A percentile compares a stretch with the other conserved stretches of the same genome.
Conservation (phyloP, 306 rosid genomes). For the Ammopiptanthus mongolicus region DNA sequence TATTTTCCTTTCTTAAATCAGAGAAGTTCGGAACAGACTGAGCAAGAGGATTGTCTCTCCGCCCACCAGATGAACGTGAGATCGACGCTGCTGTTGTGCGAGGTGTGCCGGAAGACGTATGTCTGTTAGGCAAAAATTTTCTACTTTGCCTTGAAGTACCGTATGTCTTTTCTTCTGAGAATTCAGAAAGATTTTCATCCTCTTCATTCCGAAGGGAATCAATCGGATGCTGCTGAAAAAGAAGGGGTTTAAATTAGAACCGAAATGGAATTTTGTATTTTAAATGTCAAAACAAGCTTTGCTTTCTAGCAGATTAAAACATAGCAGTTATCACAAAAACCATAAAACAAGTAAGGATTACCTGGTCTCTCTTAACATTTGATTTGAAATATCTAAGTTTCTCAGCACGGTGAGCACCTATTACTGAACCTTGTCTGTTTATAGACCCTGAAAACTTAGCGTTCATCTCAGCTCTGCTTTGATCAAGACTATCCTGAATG, state of each 20-base stretch:
- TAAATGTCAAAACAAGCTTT: conserved; percentile 9
- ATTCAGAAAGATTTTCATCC: conserved; percentile 65
- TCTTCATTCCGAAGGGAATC: conserved; percentile 73
- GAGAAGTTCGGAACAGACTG: conserved; percentile 96
- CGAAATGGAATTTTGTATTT: conserved; percentile 1
- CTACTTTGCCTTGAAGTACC: conserved; percentile 55
- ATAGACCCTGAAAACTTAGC: conserved; percentile 70
- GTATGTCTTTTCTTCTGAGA: conserved; percentile 50
- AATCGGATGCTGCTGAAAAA: conserved; percentile 54
- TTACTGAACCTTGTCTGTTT: conserved; percentile 48
- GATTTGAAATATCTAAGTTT: conserved; percentile 70
- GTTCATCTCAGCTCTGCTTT: conserved; percentile 75
- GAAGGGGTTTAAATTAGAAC: conserved; percentile 16
- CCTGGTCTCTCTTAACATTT: conserved; percentile 72
- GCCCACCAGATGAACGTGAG: conserved; percentile 63
- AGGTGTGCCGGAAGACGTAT: conserved; percentile 50
- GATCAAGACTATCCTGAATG: conserved; percentile 88
- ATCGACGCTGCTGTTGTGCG: conserved; percentile 43
- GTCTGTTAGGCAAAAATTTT: conserved; percentile 52
- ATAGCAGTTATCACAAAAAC: conserved; percentile 23
- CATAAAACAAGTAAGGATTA: conserved; percentile 27
- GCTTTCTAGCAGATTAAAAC: not conserved
- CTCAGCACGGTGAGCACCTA: conserved; percentile 59
- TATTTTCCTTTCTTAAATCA: conserved; percentile 94
- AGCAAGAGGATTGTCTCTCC: conserved; percentile 76